Evolutionary conservation across 257 asterid genomes (phyloP).

Genomic region (Solanum stenotomum): DNA sequence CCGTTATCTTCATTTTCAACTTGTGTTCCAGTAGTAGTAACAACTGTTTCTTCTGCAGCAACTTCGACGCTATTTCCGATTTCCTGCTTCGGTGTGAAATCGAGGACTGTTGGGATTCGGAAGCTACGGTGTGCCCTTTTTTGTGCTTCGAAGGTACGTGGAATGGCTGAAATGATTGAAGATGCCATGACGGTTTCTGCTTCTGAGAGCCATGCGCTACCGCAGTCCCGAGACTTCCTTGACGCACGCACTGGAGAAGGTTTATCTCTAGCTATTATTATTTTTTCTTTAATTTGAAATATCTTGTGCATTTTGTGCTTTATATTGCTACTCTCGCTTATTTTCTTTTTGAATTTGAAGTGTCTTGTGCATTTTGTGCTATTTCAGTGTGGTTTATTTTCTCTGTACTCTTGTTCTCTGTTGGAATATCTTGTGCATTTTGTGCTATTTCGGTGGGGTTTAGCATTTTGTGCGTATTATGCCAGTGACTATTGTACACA

Average conservation of each 20-base stretch:
- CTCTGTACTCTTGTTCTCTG: background rate
- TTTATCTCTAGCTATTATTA: background rate
- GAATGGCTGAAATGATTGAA: slow-evolving; percentile 31
- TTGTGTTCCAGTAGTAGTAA: slow-evolving; percentile 9
- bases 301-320: background rate
- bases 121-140: slow-evolving; percentile 17
- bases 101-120: slow-evolving; percentile 6
- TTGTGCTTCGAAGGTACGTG: slow-evolving; percentile 31
- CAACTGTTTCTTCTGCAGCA: slow-evolving; percentile 10
- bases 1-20: slow-evolving; percentile 20
- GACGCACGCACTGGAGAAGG: slow-evolving; percentile 62
- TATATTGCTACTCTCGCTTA: background rate
- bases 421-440: background rate
- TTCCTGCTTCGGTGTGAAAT: background rate
- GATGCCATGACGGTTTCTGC: slow-evolving; percentile 21
- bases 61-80: background rate
- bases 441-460: background rate
- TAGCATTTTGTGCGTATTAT: background rate
- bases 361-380: background rate
- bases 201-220: slow-evolving; percentile 29
- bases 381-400: background rate
- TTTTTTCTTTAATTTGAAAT: background rate
- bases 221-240: slow-evolving; percentile 42
- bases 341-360: background rate
- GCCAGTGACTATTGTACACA: background rate